A percentile compares a stretch with the other conserved stretches of the same genome.
Evolutionary conservation across 2,329 filamentous ascomycete species (phyloP).

Genomic region (Rhytidhysteron rufulum): DNA sequence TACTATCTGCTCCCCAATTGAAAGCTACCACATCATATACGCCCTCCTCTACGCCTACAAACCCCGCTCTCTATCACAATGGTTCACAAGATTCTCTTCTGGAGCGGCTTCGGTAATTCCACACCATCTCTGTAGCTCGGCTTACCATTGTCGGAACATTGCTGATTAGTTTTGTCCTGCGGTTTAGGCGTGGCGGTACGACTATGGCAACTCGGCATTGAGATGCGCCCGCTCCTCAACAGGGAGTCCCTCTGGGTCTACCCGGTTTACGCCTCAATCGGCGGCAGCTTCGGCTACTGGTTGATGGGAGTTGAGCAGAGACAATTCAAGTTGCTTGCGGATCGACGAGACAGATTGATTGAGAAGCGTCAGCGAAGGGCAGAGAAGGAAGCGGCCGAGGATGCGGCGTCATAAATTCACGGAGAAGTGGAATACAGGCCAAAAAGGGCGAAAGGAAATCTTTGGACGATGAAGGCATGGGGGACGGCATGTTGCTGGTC

Average conservation of each 20-base stretch:
- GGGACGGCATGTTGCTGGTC: constrained; percentile 2
- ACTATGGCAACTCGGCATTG: constrained; percentile 95
- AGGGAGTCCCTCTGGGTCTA: constrained; percentile 83
- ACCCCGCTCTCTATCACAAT: constrained; percentile 29
- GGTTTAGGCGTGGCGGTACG: constrained; percentile 78
- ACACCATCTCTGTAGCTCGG: constrained; percentile 10
- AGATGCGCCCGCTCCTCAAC: constrained; percentile 94
- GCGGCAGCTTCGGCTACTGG: constrained; percentile 96
- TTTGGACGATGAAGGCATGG: not conserved
- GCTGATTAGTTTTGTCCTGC: constrained; percentile 18
- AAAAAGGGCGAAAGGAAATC: too few species aligned
- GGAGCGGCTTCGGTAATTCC: constrained; percentile 82
- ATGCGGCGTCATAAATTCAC: constrained; percentile 14
- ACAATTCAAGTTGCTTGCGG: constrained; percentile 71
- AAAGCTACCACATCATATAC: constrained; percentile 7
- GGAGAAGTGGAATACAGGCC: too few species aligned
- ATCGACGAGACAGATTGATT: constrained; percentile 74
- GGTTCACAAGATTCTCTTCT: constrained; percentile 67
- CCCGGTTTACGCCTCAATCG: constrained; percentile 79
- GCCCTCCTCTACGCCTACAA: constrained; percentile 5
- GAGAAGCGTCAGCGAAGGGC: constrained; percentile 85
- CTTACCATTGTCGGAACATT: constrained; percentile 6
- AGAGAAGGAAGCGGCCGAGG: constrained; percentile 52
- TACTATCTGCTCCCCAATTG: constrained; percentile 8
- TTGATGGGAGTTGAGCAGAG: constrained; percentile 82